Base-by-base conservation (phyloP, 768 basidiomycete species). In the Phlebiopsis flavidoalba region DNA sequence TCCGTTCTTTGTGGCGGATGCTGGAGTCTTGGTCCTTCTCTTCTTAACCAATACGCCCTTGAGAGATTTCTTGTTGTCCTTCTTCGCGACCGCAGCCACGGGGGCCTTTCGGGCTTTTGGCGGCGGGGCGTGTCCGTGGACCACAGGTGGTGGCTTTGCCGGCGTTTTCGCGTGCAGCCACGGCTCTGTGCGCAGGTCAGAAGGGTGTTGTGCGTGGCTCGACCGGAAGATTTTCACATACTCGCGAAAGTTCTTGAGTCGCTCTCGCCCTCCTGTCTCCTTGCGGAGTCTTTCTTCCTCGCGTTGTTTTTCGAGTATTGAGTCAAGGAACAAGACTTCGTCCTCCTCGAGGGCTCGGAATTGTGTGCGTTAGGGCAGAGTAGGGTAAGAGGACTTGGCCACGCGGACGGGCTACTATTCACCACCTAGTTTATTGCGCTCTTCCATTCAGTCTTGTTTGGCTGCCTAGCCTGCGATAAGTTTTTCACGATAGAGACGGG, bases 361-460 rank as follows among this genome's bases (percentile, higher is more conserved):
- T 69, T 94, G 92, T 69, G 93, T 93, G 57, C 91, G n/a, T 91
- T 90, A 71, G 33, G 58, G 40, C 12, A 37, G 37, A 21, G 36
- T 45, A n/a, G 50, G 17, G 24, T 50, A 22, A 21, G 40, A 43
- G 40, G 17, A 31, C 26, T 10, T 2, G 15, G 40, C 15, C 53
- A 55, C 35, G 45, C 46, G 33, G 15, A 19, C 24, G 45, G n/a
- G 26, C 21, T 17, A n/a, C n/a, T n/a, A 61, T 69, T 24, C 59
- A 74, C n/a, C n/a, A n/a, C 74, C 80, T 74, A 94, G 82, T 71
- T 92, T 93, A 62, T 85, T 91, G 71, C 89, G 89, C 72, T 92
- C 89, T 70, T 94, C 92, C 91, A 94, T 83, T 94, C 90, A n/a
- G 72, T 94, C 92, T 74, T 94, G 91, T 72, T 93, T 93, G 64